Evolutionary conservation across 1,284 basidiomycete genomes (phyloP), one percentile per base, ranked within the genome.

Genomic region (Tylopilus sp.): DNA sequence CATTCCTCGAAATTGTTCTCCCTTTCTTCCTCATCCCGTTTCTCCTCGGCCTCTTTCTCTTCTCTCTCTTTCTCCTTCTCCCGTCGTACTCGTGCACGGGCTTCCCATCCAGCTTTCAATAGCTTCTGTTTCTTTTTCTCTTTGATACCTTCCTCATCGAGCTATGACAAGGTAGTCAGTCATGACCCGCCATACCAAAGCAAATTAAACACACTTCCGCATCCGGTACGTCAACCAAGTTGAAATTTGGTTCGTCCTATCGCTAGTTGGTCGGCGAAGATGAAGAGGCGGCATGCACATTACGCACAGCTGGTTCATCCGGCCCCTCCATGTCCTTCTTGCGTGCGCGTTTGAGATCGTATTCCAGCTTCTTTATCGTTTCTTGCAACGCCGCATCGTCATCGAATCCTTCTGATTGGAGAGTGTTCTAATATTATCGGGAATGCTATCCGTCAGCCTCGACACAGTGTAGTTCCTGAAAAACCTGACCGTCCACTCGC

Each of bases 71-170:
- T 83, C 63, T 92, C 90, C 62, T 98, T 98, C 70, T 99, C 96
- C 32, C 86, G 86, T 59, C 92, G 85, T 0, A 85, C 83, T 8
- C 94, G 85, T 45, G 87, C 82, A 13, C 97, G 86, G 0, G 96
- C 94, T 53, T 99, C 97, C 72, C 90, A 95, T 0, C 93, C 94
- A 1, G 95, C 94, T 73, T 98, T 99, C 76, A 97, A 78, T 33
- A 99, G 77, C 57, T 86, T 88, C 72, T 99, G 97, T 61, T 88
- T 90, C 63, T 88, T 87, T 76, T 99, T 99, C 72, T 99, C 97
- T 70, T 93, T 98, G 43, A 98, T 67, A 15, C 86, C 83, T 43
- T 98, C 95, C 67, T 98, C 95, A 62, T 93, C 93, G 20, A 99
- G 81, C 82, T 91, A 54, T 36, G 11, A 24, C 85, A 53, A 19